Percentiles rank a stretch among this genome's conserved stretches.
These are phyloP conservation scores for Osmozyma mogii DNA, from an alignment of 805 yeast species.

Conservation along the genomic window DNA sequence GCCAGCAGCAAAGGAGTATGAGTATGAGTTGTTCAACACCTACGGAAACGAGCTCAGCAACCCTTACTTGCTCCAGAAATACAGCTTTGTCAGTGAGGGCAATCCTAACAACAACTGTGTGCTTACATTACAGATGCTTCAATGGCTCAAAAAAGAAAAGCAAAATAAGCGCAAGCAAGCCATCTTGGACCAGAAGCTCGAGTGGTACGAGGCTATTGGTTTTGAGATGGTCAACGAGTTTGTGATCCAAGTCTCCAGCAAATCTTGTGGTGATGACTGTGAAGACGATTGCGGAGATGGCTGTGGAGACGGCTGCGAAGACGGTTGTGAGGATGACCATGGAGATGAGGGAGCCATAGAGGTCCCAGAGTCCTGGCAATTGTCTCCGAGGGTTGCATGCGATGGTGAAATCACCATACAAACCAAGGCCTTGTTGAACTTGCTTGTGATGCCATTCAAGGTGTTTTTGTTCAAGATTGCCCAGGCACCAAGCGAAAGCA, in stretches of 20 bases:
- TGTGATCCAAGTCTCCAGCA: conserved; percentile 2
- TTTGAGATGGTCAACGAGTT: conserved; percentile 29
- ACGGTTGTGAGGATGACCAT: conserved; percentile 9
- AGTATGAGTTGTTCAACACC: conserved; percentile 65
- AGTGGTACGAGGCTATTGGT: conserved; percentile 45
- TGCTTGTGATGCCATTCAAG: conserved; percentile 20
- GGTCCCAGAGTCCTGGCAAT: conserved; percentile 36
- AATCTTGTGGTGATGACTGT: conserved; percentile 4
- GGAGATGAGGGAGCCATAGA: conserved; percentile 1
- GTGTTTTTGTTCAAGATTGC: conserved; percentile 18
- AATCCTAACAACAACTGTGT: conserved; percentile 46
- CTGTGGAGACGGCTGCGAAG: conserved; percentile 10
- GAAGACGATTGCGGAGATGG: conserved; percentile 10
- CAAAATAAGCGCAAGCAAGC: conserved; percentile 18
- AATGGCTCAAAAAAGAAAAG: conserved; percentile 19
- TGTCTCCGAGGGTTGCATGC: conserved; percentile 29
- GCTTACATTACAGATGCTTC: conserved; percentile 44
- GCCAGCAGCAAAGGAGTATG: conserved; percentile 34
- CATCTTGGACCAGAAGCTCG: conserved; percentile 29
- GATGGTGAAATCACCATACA: conserved; percentile 39
- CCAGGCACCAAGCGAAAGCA: conserved; percentile 14
- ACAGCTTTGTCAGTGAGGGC: conserved; percentile 61
- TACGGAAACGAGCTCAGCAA: conserved; percentile 69
- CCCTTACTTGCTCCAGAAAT: conserved; percentile 58
- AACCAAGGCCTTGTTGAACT: conserved; percentile 17